Evolutionary conservation across 441 rosid species (phyloP).

Genomic region (Gossypium gossypioides): DNA sequence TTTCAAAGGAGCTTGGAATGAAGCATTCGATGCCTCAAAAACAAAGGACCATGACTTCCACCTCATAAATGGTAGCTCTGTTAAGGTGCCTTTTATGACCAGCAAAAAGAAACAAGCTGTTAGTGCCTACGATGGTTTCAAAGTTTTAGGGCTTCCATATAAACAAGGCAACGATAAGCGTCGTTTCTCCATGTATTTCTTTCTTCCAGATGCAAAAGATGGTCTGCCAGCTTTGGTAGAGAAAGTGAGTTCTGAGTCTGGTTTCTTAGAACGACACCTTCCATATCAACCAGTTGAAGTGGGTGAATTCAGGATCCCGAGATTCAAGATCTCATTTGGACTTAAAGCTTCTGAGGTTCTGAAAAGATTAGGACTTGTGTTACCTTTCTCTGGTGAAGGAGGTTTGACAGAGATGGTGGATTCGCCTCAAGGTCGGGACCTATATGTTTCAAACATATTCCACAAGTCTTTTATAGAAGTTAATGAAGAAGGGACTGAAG

Average conservation of each 20-base stretch:
- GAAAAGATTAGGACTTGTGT: conserved; percentile 46
- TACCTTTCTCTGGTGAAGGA: conserved; percentile 48
- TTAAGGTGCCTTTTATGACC: conserved; percentile 63
- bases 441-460: conserved; percentile 44
- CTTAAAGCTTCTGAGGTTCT: conserved; percentile 54
- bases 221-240: conserved; percentile 51
- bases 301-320: conserved; percentile 53
- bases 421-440: conserved; percentile 28
- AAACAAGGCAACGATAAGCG: conserved; percentile 56
- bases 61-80: conserved; percentile 43
- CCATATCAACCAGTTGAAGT: conserved; percentile 35
- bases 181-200: conserved; percentile 59
- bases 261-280: conserved; percentile 46
- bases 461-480: conserved; percentile 76
- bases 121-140: conserved; percentile 44
- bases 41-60: conserved; percentile 55
- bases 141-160: conserved; percentile 69
- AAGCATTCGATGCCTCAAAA: conserved; percentile 46
- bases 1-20: conserved; percentile 75
- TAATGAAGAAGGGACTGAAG: conserved; percentile 81
- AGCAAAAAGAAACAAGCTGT: conserved; percentile 50
- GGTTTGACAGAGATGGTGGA: conserved; percentile 68
- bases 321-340: conserved; percentile 54
- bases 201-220: conserved; percentile 56
- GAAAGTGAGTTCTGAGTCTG: conserved; percentile 36